phyloP scores from a whole-genome alignment of 2,329 filamentous ascomycete species.

The Neofusicoccum sp. region DNA sequence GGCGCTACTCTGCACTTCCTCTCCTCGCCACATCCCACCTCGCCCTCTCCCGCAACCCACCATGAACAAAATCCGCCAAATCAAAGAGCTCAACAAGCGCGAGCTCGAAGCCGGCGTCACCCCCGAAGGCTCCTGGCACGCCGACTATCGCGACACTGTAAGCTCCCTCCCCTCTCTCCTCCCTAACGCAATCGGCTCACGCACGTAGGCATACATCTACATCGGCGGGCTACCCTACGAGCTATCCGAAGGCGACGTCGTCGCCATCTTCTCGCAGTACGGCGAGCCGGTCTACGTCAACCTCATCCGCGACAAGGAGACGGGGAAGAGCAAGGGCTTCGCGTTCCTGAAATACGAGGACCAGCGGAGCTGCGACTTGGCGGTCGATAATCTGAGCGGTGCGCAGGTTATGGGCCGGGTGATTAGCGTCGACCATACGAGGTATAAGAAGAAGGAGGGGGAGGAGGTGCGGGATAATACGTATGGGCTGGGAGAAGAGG shows the following conservation, averaged over 20 bases:
- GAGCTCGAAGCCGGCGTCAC: conserved; percentile 89
- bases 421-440: conserved; percentile 86
- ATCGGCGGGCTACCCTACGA: conserved; percentile 93
- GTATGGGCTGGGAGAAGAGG: conserved; percentile 37
- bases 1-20: too few species aligned
- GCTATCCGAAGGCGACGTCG: conserved; percentile 90
- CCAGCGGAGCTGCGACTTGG: conserved; percentile 91
- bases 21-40: background rate
- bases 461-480: conserved; percentile 33
- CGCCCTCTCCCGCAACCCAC: conserved; percentile 27
- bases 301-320: conserved; percentile 91
- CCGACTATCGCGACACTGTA: conserved; percentile 88
- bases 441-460: conserved; percentile 87
- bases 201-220: conserved; percentile 74
- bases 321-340: conserved; percentile 92
- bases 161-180: background rate
- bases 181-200: background rate
- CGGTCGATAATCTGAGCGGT: conserved; percentile 93
- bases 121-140: conserved; percentile 91
- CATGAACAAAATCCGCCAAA: conserved; percentile 95
- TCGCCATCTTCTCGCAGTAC: conserved; percentile 96
- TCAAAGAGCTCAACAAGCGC: conserved; percentile 89
- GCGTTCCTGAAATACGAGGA: conserved; percentile 98
- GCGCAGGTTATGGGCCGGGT: conserved; percentile 79
- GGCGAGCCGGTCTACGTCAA: conserved; percentile 94